Evolutionary conservation across 306 rosid species (phyloP), one percentile per base, ranked within the genome.

Genomic region (Ammopiptanthus mongolicus): DNA sequence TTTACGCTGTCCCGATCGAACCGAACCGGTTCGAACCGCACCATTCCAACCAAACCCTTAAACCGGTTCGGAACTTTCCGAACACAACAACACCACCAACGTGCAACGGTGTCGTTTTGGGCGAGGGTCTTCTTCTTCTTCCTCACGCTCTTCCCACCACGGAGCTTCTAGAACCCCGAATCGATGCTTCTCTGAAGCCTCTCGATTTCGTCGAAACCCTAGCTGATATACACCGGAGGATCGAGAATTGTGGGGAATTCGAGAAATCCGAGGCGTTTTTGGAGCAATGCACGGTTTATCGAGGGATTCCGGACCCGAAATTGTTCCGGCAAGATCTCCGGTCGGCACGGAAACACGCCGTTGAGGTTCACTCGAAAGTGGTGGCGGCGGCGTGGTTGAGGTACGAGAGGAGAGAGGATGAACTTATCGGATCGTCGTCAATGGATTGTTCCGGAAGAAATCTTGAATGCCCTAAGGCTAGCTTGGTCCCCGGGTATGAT

Each of bases 381-480:
- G 98, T 93, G 52, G 69, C 88, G 3, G 81, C 90, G 0, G 78
- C 97, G 1, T 90, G 97, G 98, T 70, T 93, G 21, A 60, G 98
- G 70, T 85, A 77, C 23, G 98, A 90, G 79, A 76, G 96, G 73
- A 88, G 97, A 13, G 98, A 91, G 74, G 95, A 93, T 3, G 97
- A 93, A 82, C 87, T 93, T 14, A 42, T 84, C 13, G 97, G 95
- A 3, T 63, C 73, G 0, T 86, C 83, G 0, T 48, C 97, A 0
- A 86, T 87, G 95, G 83, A 81, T 82, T 93, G 98, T 21, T 80
- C 84, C 15, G 95, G 96, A 2, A 82, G 88, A 53, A 93, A 82
- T 69, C 57, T 87, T 0, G 98, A 93, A 56, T 93, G 98, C 65
- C 95, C 98, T 0, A 85, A 63, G 78, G 88, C 91, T 14, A 74